Conservation (phyloP, 179 eudicot species). For the Vitellaria paradoxa region DNA sequence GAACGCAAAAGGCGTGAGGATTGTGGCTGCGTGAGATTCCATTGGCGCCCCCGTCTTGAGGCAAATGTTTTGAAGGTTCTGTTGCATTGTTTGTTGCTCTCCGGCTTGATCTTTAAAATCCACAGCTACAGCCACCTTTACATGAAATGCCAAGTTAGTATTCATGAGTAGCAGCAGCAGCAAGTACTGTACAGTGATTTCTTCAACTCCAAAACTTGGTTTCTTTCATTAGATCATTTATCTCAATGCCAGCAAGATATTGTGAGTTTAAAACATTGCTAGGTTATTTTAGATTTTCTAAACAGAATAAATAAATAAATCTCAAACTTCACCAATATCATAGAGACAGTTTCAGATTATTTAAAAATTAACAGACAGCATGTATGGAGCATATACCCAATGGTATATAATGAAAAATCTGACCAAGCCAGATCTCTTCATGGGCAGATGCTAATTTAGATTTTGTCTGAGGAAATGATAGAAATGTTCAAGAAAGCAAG, state of each 20-base stretch:
- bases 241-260: neutral
- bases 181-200: neutral
- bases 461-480: neutral
- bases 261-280: neutral
- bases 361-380: neutral
- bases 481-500: neutral
- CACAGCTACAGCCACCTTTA: conserved; percentile 80
- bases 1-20: conserved; percentile 90
- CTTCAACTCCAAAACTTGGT: neutral
- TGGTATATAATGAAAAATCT: neutral
- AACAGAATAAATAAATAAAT: neutral
- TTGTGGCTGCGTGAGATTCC: conserved; percentile 91
- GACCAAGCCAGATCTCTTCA: neutral
- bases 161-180: neutral
- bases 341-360: neutral
- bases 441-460: neutral
- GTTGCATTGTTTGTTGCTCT: conserved; percentile 95
- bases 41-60: conserved; percentile 93
- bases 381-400: neutral
- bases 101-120: conserved; percentile 95
- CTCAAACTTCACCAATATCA: conserved; percentile 1
- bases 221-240: neutral
- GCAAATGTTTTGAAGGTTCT: conserved; percentile 85
- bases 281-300: neutral
- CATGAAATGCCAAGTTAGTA: neutral